Evolutionary conservation across 2,329 filamentous ascomycete species (phyloP), one percentile per base, ranked within the genome.

Genomic region (Mollisiaceae sp.): DNA sequence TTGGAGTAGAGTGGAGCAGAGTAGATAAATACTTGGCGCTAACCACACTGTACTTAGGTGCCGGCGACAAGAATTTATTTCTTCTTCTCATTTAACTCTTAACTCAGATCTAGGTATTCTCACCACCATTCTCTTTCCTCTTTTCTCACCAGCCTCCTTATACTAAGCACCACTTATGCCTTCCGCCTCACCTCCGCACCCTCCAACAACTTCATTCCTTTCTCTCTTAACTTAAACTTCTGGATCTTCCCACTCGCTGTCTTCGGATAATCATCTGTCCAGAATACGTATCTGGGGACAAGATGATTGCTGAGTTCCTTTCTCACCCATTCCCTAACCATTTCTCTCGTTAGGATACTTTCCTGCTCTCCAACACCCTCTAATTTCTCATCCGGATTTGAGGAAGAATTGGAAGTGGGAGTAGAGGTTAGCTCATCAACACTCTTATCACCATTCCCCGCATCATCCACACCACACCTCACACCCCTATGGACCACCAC

Each of bases 201-300:
- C 58, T 67, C 64, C 56, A 87, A 67, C 62, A 85, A 69, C 69
- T 80, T 72, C 45, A 85, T 75, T 0, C 87, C 94, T 73, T 84
- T 80, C 18, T 93, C 90, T 74, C 87, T 86, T 73, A 98, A 77
- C 80, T 90, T 94, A 77, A 91, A 97, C 81, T 98, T 97, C 80
- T 97, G 93, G 63, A 98, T 94, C 86, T 99, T 99, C 27, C 94
- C 94, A 77, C 93, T 97, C 6, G 93, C 91, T 41, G 95, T 99
- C 85, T 97, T 97, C 22, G 94, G 94, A 76, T 92, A 96, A n/a
- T 88, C 86, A 0, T 89, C 84, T 0, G 91, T 83, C 85, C 91
- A 97, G 76, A 97, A 97, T n/a, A 98, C 85, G 75, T 94, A 87
- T 78, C 91, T 95, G 0, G 94, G 94, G 60, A 92, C 92, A 75